phyloP scores from a whole-genome alignment of 805 yeast species.

The Yamadazyma paraphyllophila region DNA sequence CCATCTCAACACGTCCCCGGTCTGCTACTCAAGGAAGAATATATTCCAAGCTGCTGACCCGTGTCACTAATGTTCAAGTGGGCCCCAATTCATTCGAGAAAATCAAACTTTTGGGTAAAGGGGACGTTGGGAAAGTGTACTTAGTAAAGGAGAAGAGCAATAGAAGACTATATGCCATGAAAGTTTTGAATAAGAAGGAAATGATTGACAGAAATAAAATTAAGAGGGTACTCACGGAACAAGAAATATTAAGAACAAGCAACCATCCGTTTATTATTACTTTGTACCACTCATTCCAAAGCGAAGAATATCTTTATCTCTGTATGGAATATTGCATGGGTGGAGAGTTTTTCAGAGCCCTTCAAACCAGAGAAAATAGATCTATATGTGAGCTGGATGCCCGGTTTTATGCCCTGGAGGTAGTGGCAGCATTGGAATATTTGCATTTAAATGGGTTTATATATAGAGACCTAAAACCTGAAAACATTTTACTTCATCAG shows the following conservation, averaged over 20 bases:
- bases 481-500: conserved; percentile 88
- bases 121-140: conserved; percentile 97
- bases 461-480: conserved; percentile 95
- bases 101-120: conserved; percentile 87
- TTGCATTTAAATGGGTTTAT: conserved; percentile 96
- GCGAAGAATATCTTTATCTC: conserved; percentile 83
- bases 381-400: conserved; percentile 89
- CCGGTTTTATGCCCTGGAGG: conserved; percentile 92
- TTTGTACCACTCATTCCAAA: conserved; percentile 92
- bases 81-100: conserved; percentile 86
- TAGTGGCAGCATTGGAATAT: conserved; percentile 93
- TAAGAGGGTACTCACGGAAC: conserved; percentile 93
- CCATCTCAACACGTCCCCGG: conserved; percentile 32
- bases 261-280: conserved; percentile 98
- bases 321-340: conserved; percentile 99
- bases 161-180: conserved; percentile 84
- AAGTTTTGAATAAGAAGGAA: conserved; percentile 82
- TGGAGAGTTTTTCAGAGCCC: conserved; percentile 95
- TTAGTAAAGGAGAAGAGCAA: conserved; percentile 80
- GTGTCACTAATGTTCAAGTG: conserved; percentile 74
- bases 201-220: conserved; percentile 95
- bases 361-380: conserved; percentile 85
- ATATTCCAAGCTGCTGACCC: conserved; percentile 73
- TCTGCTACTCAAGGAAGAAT: conserved; percentile 50
- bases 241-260: conserved; percentile 90